Base-by-base conservation (phyloP, 1,139 yeast species). In the Candida glucosophila region DNA sequence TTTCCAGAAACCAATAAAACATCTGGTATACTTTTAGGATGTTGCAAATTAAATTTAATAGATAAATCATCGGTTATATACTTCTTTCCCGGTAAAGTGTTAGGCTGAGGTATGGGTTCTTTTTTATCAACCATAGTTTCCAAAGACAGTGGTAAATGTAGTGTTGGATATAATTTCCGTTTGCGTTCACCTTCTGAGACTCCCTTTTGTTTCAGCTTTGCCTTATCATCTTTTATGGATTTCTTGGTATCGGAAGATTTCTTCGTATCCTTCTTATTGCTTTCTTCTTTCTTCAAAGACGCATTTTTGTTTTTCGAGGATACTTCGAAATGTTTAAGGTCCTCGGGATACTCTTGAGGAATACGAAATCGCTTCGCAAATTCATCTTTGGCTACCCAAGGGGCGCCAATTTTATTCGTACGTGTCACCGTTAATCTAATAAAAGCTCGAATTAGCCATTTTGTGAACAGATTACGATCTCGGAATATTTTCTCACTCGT, bases 301-400 rank as follows among this genome's bases (percentile, higher is more conserved):
- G 26, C 13, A 23, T 58, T 63, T 4, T 64, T 63, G 13, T 55
- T 54, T 6, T 67, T 63, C 3, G 67, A 58, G 4, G 66, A 47
- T 12, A 49, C 46, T 25, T 55, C 58, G 39, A 40, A 67, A 25
- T 62, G 67, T 29, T 58, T 53, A 31, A 70, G 50, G 31, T 69
- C 70, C 7, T 67, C 64, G 1, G 83, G 83, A 40, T 67, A 70
- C 23, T 63, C 73, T 23, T 66, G 60, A 8, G 78, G 67, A 7
- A 76, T 75, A 39, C 78, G 56, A 43, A 72, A 76, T 36, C 65
- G 66, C 32, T 58, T 63, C 2, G 81, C 81, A 47, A 73, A 85
- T 39, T 77, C 76, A 17, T 73, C 75, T 46, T 80, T 81, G n/a
- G 90, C 93, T 12, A 90, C 77, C 97, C 97, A 90, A 2, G 98